Base-by-base conservation (phyloP, 2,329 filamentous ascomycete species). In the Exserohilum rostratum region DNA sequence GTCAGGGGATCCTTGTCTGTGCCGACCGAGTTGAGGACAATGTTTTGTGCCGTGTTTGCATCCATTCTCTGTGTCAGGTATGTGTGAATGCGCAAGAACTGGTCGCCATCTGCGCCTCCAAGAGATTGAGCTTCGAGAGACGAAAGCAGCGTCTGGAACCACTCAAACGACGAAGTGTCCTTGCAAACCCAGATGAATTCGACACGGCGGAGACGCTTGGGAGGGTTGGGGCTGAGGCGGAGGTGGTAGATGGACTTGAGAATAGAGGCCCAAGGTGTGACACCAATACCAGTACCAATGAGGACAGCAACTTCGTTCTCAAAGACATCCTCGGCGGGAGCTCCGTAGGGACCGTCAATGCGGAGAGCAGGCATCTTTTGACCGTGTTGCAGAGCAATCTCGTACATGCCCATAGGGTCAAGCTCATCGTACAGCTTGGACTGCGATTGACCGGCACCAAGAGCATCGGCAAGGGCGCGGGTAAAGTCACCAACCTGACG, bases 111-210 rank as follows among this genome's bases (percentile, higher is more conserved):
- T 1, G 68, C 57, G 6, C 72, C 74, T 67, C 87, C 84, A 55
- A 85, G 83, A 45, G 89, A 93, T 73, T 99, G 95, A 31, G 87
- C 83, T 77, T 99, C 95, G 18, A 99, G 88, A 0, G 91, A 96
- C 0, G 90, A 90, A 13, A 99, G 85, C 0, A 99, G 86, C 1
- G 90, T 92, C 75, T 99, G 95, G 82, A 99, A 98, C 95, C 95
- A 99, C 78, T 98, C 95, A 70, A 99, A 99, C 0, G 93, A 96
- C 30, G 86, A 90, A 0, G 93, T 96, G 71, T 97, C 93, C 76
- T 90, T 95, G 84, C 93, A 97, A 46, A 98, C 89, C 95, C 95
- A 99, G 80, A 99, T 96, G 78, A 99, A 99, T 76, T 99, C 95
- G 29, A 99, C 93, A 75, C 95, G 89, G 55, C 92, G 90, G 42